Evolutionary conservation across 495 filamentous ascomycete species (phyloP).

Genomic region (Aspergillus ellipticus): DNA sequence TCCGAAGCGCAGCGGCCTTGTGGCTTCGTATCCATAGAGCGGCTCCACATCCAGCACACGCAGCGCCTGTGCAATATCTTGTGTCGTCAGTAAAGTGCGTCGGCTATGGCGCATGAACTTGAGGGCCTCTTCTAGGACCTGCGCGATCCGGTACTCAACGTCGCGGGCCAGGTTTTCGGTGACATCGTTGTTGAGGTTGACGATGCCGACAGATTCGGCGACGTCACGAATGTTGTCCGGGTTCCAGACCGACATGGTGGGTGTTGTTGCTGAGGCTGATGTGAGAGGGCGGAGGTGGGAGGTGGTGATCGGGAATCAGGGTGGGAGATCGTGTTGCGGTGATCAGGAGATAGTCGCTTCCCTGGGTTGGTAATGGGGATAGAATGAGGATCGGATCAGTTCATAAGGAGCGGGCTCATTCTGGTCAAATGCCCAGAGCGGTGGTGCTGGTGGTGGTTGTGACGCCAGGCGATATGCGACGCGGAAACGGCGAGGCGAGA

Average conservation of each 20-base stretch:
- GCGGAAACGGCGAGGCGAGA: neutral
- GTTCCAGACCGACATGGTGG: slow-evolving; percentile 74
- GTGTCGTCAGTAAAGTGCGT: slow-evolving; percentile 75
- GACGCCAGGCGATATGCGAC: neutral
- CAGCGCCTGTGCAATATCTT: slow-evolving; percentile 81
- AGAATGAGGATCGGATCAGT: neutral
- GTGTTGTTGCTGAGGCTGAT: slow-evolving; percentile 5
- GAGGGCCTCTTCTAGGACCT: slow-evolving; percentile 87
- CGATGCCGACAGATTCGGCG: slow-evolving; percentile 89
- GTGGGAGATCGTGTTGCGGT: neutral
- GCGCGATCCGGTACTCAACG: slow-evolving; percentile 88
- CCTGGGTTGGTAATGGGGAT: neutral
- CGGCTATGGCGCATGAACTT: slow-evolving; percentile 91
- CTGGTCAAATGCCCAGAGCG: neutral
- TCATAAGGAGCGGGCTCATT: slow-evolving; percentile 5
- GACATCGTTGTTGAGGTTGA: slow-evolving; percentile 72
- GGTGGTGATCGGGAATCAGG: neutral
- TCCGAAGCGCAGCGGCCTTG: slow-evolving; percentile 79
- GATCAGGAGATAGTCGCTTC: neutral
- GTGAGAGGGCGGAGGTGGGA: neutral
- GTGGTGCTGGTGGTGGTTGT: neutral
- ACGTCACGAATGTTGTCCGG: slow-evolving; percentile 92
- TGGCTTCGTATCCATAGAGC: slow-evolving; percentile 91
- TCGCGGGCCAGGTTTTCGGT: slow-evolving; percentile 83
- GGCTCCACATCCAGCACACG: slow-evolving; percentile 87